phyloP scores from a whole-genome alignment of 306 rosid genomes.

The Ormosia semicastrata region DNA sequence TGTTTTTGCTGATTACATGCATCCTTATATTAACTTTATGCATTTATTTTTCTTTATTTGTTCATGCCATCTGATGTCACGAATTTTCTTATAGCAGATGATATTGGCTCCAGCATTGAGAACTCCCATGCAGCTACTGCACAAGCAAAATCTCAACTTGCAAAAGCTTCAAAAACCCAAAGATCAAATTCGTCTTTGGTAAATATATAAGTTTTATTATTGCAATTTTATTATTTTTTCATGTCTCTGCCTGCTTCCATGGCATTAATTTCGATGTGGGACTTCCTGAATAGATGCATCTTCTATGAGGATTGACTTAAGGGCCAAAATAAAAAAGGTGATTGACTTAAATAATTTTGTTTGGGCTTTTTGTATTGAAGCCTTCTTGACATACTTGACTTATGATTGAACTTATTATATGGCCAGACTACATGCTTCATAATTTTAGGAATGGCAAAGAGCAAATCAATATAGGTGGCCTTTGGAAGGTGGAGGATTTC shows the following conservation, averaged over 20 bases:
- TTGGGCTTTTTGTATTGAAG: slow-evolving; percentile 5
- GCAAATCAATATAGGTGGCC: background rate
- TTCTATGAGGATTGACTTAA: background rate
- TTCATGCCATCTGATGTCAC: slow-evolving; percentile 29
- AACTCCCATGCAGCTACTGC: slow-evolving; percentile 77
- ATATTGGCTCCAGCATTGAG: slow-evolving; percentile 80
- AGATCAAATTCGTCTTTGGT: slow-evolving; percentile 96
- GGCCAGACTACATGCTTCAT: background rate
- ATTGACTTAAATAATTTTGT: background rate
- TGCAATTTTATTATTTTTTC: background rate
- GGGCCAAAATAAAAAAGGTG: background rate
- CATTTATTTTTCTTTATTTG: slow-evolving; percentile 7
- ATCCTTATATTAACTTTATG: background rate
- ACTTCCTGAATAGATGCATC: background rate
- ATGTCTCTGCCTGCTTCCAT: background rate
- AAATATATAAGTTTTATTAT: slow-evolving; percentile 24
- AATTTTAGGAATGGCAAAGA: background rate
- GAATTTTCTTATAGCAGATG: slow-evolving; percentile 54
- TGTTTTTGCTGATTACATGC: background rate
- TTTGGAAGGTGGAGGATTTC: too few relatives aligned
- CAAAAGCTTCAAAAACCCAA: slow-evolving; percentile 84
- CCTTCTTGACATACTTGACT: background rate
- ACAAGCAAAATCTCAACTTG: slow-evolving; percentile 82
- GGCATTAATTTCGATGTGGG: background rate
- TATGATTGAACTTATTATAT: background rate